Evolutionary conservation across 208 protist species (phyloP).

Genomic region (Strigomonas oncopelti): DNA sequence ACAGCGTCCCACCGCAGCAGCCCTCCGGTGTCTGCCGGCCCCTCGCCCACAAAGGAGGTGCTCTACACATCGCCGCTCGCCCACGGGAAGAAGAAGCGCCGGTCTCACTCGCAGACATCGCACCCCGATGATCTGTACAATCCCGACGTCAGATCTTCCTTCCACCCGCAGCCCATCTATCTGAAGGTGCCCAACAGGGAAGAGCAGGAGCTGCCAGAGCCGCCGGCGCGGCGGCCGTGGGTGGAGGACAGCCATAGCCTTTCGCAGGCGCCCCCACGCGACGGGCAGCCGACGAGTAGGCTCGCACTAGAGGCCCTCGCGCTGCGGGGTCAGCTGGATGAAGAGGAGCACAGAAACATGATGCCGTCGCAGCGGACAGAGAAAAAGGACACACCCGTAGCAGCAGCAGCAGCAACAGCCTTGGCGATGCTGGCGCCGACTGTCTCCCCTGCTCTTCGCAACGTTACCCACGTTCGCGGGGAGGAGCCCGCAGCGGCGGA

Average conservation of each 20-base stretch:
- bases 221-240: slow-evolving; percentile 1
- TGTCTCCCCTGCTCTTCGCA: too few species aligned
- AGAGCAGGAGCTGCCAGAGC: neutral
- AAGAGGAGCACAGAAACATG: neutral
- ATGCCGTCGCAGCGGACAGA: neutral
- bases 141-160: slow-evolving; percentile 19
- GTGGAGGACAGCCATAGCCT: neutral
- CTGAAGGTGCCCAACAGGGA: slow-evolving; percentile 17
- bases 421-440: too few species aligned
- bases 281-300: neutral
- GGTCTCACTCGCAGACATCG: slow-evolving; percentile 8
- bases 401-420: too few species aligned
- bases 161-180: slow-evolving; percentile 20
- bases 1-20: too few species aligned
- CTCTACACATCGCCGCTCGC: too few species aligned
- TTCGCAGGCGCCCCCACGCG: neutral
- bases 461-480: too few species aligned
- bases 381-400: too few species aligned
- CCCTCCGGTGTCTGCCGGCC: too few species aligned
- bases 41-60: too few species aligned
- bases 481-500: neutral
- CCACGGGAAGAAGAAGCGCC: neutral
- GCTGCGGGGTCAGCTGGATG: neutral
- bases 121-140: slow-evolving; percentile 23
- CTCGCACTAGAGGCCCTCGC: neutral